These are phyloP conservation scores for Phytopythium sindhum DNA, from an alignment of 352 stramenopile species.

Conservation along the genomic window DNA sequence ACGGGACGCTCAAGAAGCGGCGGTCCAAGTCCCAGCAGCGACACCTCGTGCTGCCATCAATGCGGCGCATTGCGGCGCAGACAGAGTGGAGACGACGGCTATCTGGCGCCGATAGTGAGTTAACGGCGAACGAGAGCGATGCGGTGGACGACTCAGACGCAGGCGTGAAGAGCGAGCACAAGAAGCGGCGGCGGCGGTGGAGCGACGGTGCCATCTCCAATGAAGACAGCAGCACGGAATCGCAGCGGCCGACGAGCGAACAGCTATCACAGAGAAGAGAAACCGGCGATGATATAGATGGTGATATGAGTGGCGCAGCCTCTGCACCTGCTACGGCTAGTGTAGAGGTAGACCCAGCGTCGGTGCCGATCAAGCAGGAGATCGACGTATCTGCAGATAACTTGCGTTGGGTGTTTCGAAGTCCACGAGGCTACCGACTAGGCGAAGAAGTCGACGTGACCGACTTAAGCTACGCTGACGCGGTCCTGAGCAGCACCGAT, in stretches of 20 bases:
- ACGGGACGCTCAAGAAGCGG: background rate
- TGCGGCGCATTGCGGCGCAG: constrained; percentile 43
- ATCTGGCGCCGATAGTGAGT: constrained; percentile 26
- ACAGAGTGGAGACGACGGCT: constrained; percentile 28
- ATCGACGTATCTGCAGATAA: constrained; percentile 26
- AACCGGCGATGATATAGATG: constrained; percentile 2
- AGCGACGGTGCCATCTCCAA: constrained; percentile 5
- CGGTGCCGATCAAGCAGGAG: constrained; percentile 17
- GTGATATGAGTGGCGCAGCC: background rate
- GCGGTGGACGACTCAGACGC: background rate
- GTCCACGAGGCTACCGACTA: constrained; percentile 58
- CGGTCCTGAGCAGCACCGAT: constrained; percentile 35
- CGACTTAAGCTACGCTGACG: constrained; percentile 55
- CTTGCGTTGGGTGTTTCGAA: constrained; percentile 50
- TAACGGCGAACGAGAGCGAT: constrained; percentile 5
- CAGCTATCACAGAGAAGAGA: background rate
- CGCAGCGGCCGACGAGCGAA: background rate
- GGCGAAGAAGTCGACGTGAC: constrained; percentile 54
- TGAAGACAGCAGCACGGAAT: background rate
- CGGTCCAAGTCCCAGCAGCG: constrained; percentile 23
- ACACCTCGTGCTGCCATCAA: constrained; percentile 43
- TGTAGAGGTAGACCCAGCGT: background rate
- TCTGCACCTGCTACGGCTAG: background rate
- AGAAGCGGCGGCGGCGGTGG: constrained; percentile 6
- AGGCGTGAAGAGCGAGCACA: background rate